Conservation (phyloP, 805 yeast genomes). For the Yarrowia deformans region DNA sequence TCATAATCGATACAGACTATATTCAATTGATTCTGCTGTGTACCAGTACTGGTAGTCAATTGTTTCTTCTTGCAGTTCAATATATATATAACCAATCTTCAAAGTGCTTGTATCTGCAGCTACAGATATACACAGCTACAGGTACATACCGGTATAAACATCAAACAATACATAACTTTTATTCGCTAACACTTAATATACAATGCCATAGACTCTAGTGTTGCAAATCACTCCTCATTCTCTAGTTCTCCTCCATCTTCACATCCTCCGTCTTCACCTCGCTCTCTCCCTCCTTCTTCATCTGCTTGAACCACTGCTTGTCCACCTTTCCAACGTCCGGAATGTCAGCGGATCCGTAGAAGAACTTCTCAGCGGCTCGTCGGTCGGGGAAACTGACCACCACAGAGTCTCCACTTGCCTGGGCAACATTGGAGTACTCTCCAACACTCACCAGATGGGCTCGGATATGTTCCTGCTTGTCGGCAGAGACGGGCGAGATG, state of each 20-base stretch:
- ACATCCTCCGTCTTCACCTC: constrained; percentile 18
- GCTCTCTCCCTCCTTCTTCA: not conserved
- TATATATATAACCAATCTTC: no score
- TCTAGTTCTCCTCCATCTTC: constrained; percentile 23
- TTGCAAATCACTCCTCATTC: no score
- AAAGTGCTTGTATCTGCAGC: no score
- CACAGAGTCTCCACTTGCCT: constrained; percentile 40
- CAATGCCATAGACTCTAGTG: not conserved
- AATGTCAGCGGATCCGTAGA: constrained; percentile 43
- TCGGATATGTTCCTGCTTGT: constrained; percentile 50
- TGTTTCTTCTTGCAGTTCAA: no score
- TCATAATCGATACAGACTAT: no score
- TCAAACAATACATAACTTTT: not conserved
- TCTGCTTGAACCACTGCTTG: constrained; percentile 45
- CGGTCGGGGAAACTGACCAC: constrained; percentile 51
- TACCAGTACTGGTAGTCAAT: no score
- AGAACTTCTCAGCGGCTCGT: constrained; percentile 52
- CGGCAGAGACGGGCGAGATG: constrained; percentile 48
- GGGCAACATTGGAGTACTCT: constrained; percentile 45
- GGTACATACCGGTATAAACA: no score
- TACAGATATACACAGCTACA: no score
- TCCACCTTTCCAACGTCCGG: constrained; percentile 49
- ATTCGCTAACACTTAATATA: constrained; percentile 13
- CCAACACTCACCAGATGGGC: constrained; percentile 46
- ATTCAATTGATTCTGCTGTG: no score